These are phyloP conservation scores for Tardiomyces blankii DNA, from an alignment of 1,139 yeast genomes.

Conservation along the genomic window DNA sequence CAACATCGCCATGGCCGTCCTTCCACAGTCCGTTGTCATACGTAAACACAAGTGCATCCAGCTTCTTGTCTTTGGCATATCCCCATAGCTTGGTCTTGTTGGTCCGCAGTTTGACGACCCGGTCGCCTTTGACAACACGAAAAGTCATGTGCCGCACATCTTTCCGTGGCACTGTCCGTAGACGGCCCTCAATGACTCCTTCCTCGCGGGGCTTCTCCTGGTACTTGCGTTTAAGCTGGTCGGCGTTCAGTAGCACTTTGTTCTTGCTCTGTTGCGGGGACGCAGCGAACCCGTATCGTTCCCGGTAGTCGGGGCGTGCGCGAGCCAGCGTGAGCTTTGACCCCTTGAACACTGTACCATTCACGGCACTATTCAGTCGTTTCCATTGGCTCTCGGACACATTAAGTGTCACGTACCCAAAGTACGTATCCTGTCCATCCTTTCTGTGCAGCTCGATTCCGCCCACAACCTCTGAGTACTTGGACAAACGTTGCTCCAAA, in stretches of 20 bases:
- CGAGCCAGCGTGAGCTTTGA: slow-evolving; percentile 44
- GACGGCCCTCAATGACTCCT: slow-evolving; percentile 51
- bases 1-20: slow-evolving; percentile 70
- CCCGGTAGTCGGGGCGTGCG: slow-evolving; percentile 36
- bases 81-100: slow-evolving; percentile 87
- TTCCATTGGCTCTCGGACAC: slow-evolving; percentile 35
- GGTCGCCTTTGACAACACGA: slow-evolving; percentile 53
- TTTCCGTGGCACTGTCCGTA: slow-evolving; percentile 44
- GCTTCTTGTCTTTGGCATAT: slow-evolving; percentile 50
- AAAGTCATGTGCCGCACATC: slow-evolving; percentile 48
- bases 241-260: slow-evolving; percentile 26
- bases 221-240: slow-evolving; percentile 33
- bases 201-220: slow-evolving; percentile 26
- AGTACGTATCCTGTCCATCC: slow-evolving; percentile 38
- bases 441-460: slow-evolving; percentile 42
- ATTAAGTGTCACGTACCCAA: slow-evolving; percentile 56
- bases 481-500: slow-evolving; percentile 37
- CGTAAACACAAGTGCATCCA: slow-evolving; percentile 50
- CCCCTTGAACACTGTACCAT: slow-evolving; percentile 71
- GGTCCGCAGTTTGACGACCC: slow-evolving; percentile 36
- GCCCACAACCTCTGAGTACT: slow-evolving; percentile 36
- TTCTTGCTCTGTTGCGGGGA: slow-evolving; percentile 24
- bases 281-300: slow-evolving; percentile 35
- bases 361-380: slow-evolving; percentile 43
- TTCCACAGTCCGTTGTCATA: slow-evolving; percentile 67